Conservation (phyloP, 345 rosid genomes). For the Populus alba region DNA sequence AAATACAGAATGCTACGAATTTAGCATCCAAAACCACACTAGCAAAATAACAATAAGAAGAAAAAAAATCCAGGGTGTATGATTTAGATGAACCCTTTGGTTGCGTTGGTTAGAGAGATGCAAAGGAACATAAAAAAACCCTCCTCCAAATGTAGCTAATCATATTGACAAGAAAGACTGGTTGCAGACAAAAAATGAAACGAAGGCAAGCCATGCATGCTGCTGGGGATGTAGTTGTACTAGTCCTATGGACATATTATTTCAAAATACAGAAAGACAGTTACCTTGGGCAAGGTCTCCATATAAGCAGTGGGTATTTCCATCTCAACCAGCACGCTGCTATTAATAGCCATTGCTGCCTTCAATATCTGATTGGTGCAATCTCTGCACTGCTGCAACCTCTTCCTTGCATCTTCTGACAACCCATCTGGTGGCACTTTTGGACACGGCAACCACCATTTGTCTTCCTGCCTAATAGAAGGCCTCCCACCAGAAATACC, state of each 20-base stretch:
- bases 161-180: background rate
- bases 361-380: conserved; percentile 88
- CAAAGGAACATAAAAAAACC: background rate
- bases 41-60: background rate
- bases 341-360: conserved; percentile 97
- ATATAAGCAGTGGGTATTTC: conserved; percentile 83
- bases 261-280: background rate
- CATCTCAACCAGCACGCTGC: conserved; percentile 84
- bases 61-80: background rate
- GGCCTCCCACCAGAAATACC: conserved; percentile 55
- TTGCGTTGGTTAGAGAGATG: background rate
- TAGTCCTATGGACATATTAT: background rate
- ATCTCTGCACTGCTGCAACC: conserved; percentile 79
- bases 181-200: background rate
- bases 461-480: conserved; percentile 90
- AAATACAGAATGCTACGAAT: background rate
- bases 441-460: conserved; percentile 89
- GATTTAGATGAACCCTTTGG: background rate
- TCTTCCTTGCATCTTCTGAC: conserved; percentile 74
- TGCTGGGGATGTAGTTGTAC: background rate
- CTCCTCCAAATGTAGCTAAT: background rate
- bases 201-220: background rate
- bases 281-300: conserved; percentile 90
- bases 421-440: conserved; percentile 74
- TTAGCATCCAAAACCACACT: background rate